Evolutionary conservation across 1,284 basidiomycete species (phyloP).

Genomic region (Boletus semigastroideus): DNA sequence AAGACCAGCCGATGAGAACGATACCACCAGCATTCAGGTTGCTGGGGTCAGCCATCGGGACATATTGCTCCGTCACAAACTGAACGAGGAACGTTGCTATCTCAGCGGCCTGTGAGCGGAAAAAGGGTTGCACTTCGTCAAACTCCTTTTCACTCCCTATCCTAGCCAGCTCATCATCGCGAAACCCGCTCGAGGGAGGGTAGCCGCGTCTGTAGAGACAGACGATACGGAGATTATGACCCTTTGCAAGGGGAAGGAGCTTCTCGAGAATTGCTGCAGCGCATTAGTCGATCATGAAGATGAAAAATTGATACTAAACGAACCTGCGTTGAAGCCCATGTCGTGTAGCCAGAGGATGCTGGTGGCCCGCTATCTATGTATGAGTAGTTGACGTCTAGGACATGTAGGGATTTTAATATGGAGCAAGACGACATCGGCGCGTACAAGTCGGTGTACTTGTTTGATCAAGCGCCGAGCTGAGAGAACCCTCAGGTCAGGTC

Average conservation of each 20-base stretch:
- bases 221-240: conserved; percentile 26
- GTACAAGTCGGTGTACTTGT: no score
- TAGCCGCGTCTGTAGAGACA: conserved; percentile 29
- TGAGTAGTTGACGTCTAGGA: conserved; percentile 17
- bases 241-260: conserved; percentile 23
- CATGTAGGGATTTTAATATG: conserved; percentile 12
- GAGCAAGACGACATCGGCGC: background rate
- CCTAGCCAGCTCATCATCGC: conserved; percentile 4
- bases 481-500: no score
- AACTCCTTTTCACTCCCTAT: conserved; percentile 17
- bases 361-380: conserved; percentile 25
- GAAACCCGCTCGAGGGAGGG: conserved; percentile 24
- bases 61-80: conserved; percentile 20
- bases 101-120: conserved; percentile 21
- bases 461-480: no score
- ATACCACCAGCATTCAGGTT: conserved; percentile 16
- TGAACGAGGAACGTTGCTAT: conserved; percentile 23
- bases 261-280: conserved; percentile 17
- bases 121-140: conserved; percentile 18
- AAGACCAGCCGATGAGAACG: conserved; percentile 28
- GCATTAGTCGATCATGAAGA: background rate
- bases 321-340: conserved; percentile 28
- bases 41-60: conserved; percentile 14
- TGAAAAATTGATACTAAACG: background rate
- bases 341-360: conserved; percentile 18